Evolutionary conservation across 1,139 yeast species (phyloP), one percentile per base, ranked within the genome.

Genomic region (Yamadazyma sp.): DNA sequence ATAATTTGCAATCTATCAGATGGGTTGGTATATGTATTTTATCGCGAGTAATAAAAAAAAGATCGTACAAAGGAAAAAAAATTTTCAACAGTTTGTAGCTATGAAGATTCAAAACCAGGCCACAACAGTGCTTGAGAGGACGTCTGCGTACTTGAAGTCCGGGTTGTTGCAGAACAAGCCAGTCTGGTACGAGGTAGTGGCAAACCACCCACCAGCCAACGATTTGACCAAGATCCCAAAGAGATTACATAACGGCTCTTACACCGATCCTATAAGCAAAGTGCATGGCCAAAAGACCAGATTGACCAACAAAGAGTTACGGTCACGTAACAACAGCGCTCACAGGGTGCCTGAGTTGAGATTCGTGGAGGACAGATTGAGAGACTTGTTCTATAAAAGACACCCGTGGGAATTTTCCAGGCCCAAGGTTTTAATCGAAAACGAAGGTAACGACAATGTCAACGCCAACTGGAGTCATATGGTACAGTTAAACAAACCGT

Each of bases 361-460:
- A 43, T 89, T 80, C 56, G 68, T 85, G 38, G 98, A 92, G 62
- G 98, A 92, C 62, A 79, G 81, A 53, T 66, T 92, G 51, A 79
- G 98, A 66, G 73, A 77, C 38, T 70, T 86, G 23, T 92, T 92
- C 56, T 92, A 83, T 62, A 81, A 80, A 45, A 96, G 91, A 59
- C 99, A 92, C 62, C 98, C 99, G 10, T 92, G 98, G 98, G 99
- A 92, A 64, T 71, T 91, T 43, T 87, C 98, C 2, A 79, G 96
- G 50, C 97, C 98, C n/a, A 87, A 87, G 58, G 74, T 81, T 24
- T 66, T 92, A 50, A 75, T 89, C 36, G 99, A 94, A 63, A 85
- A 81, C 54, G 67, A 72, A 16, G 87, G 87, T 5, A 81, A 81
- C 39, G 73, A 69, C 25, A 59, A 63, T 18, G 53, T 61, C 10